phyloP scores from a whole-genome alignment of 306 rosid genomes.

The Morella rubra region DNA sequence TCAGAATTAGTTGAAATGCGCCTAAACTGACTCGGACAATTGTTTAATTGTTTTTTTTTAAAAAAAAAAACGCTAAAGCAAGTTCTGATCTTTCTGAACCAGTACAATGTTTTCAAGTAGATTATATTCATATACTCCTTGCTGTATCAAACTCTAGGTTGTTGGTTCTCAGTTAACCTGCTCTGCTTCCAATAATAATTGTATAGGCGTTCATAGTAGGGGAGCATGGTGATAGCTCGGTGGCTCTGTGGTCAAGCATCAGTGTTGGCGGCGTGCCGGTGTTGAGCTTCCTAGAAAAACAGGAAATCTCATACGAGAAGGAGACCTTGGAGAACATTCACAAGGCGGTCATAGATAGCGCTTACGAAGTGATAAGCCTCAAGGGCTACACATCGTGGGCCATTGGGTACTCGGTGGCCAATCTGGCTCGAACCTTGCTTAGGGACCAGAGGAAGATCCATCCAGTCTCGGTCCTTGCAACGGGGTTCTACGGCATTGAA shows the following conservation, averaged over 20 bases:
- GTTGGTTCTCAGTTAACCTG: not conserved
- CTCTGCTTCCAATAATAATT: not conserved
- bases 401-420: slow-evolving; percentile 80
- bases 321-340: slow-evolving; percentile 71
- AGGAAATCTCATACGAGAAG: slow-evolving; percentile 69
- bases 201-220: slow-evolving; percentile 83
- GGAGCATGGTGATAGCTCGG: slow-evolving; percentile 96
- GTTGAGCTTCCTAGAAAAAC: slow-evolving; percentile 66
- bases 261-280: slow-evolving; percentile 93
- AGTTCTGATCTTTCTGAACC: too few species aligned
- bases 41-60: too few species aligned
- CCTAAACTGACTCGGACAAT: too few species aligned
- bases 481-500: slow-evolving; percentile 63
- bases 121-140: too few species aligned
- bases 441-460: slow-evolving; percentile 86
- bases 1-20: too few species aligned
- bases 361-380: slow-evolving; percentile 74
- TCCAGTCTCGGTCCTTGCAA: slow-evolving; percentile 74
- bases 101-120: too few species aligned
- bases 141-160: too few species aligned
- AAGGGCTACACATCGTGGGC: slow-evolving; percentile 99
- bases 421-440: slow-evolving; percentile 52
- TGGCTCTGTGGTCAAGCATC: slow-evolving; percentile 95
- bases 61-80: too few species aligned
- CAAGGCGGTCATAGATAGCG: slow-evolving; percentile 58